Percentiles rank a stretch among this genome's conserved stretches.
These are phyloP conservation scores for Lizonia empirigonia DNA, from an alignment of 2,329 filamentous ascomycete genomes.

Conservation along the genomic window DNA sequence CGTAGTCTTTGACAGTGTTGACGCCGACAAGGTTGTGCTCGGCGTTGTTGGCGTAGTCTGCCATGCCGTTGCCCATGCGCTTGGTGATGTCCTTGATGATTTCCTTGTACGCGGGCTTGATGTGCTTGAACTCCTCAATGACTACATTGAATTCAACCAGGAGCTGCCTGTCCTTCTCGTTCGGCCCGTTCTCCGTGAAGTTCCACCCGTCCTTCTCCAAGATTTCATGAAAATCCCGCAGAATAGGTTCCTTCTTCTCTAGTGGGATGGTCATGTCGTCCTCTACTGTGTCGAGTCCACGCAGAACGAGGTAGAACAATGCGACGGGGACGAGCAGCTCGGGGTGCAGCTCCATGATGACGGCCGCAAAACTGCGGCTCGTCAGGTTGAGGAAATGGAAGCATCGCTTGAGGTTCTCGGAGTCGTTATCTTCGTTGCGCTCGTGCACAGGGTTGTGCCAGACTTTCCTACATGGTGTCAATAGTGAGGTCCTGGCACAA, in stretches of 20 bases:
- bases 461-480: conserved; percentile 71
- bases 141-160: conserved; percentile 91
- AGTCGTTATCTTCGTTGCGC: conserved; percentile 77
- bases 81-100: conserved; percentile 92
- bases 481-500: neutral
- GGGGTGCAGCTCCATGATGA: conserved; percentile 94
- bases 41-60: conserved; percentile 86
- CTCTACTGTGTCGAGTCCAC: conserved; percentile 96
- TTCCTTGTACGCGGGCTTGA: conserved; percentile 80
- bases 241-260: conserved; percentile 80
- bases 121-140: conserved; percentile 81
- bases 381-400: conserved; percentile 86
- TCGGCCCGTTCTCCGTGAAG: conserved; percentile 80
- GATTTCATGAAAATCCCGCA: conserved; percentile 79
- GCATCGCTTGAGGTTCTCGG: conserved; percentile 75
- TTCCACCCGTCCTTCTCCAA: conserved; percentile 89
- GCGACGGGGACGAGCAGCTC: conserved; percentile 88
- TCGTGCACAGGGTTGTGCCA: conserved; percentile 95
- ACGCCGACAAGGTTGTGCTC: conserved; percentile 81
- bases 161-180: conserved; percentile 93
- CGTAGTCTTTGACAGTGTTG: conserved; percentile 84
- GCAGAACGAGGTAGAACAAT: conserved; percentile 90
- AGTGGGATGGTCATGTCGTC: conserved; percentile 94
- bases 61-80: conserved; percentile 99
- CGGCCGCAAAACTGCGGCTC: conserved; percentile 88